Evolutionary conservation across 2,329 filamentous ascomycete genomes (phyloP).

Genomic region (Alternaria ventricosa): DNA sequence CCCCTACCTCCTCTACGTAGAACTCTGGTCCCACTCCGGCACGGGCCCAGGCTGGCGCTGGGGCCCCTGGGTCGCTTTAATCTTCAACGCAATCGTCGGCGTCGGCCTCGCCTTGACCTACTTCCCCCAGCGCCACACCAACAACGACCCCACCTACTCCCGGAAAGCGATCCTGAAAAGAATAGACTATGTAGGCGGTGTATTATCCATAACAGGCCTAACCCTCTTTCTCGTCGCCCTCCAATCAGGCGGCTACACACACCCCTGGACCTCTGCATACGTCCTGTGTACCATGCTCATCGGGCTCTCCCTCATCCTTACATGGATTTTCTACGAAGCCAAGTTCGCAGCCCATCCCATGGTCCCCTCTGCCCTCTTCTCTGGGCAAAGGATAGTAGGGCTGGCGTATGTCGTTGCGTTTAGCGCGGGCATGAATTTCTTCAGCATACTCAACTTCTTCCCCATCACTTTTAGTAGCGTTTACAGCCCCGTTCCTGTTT

Average conservation of each 20-base stretch:
- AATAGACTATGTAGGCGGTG: slow-evolving; percentile 10
- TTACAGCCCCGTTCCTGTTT: not conserved
- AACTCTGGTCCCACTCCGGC: slow-evolving; percentile 37
- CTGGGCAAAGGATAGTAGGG: not conserved
- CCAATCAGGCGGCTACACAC: slow-evolving; percentile 49
- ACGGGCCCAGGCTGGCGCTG: slow-evolving; percentile 40
- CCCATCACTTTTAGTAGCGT: not conserved
- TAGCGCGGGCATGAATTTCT: not conserved
- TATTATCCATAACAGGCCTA: slow-evolving; percentile 41
- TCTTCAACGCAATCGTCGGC: slow-evolving; percentile 40
- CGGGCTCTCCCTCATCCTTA: slow-evolving; percentile 38
- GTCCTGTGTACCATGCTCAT: slow-evolving; percentile 47
- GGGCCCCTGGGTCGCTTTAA: slow-evolving; percentile 45
- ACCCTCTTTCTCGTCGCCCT: slow-evolving; percentile 50
- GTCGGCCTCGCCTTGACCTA: slow-evolving; percentile 41
- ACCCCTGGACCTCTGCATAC: slow-evolving; percentile 49
- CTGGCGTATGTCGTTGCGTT: not conserved
- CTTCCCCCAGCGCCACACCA: slow-evolving; percentile 40
- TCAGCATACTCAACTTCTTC: not conserved
- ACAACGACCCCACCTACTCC: slow-evolving; percentile 12
- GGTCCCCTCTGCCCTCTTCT: not conserved
- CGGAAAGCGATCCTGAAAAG: not conserved
- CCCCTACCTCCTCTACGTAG: slow-evolving; percentile 41
- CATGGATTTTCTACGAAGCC: slow-evolving; percentile 26
- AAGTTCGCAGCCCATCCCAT: not conserved